Percentiles rank a stretch among this genome's conserved stretches.
Evolutionary conservation across 2,329 filamentous ascomycete species (phyloP).

Genomic region (Fusarium protoensiforme): DNA sequence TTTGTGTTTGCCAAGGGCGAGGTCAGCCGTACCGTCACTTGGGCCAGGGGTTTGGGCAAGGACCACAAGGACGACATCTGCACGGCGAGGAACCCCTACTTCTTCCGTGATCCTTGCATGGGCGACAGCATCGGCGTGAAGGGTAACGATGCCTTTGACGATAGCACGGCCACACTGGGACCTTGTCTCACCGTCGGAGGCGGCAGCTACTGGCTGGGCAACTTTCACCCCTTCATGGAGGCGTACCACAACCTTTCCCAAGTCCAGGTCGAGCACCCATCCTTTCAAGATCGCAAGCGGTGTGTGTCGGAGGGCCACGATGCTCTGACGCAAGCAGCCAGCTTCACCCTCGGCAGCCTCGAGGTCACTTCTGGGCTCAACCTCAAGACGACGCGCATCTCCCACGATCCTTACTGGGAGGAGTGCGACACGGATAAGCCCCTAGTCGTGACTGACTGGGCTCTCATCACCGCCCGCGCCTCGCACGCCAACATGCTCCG

Average conservation of each 20-base stretch:
- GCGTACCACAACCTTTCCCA: conserved; percentile 43
- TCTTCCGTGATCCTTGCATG: conserved; percentile 56
- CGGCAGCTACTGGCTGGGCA: conserved; percentile 55
- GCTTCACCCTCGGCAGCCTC: conserved; percentile 50
- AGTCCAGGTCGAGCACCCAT: conserved; percentile 54
- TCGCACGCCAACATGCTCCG: conserved; percentile 55
- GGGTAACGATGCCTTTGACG: conserved; percentile 43
- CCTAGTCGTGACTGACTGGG: conserved; percentile 58
- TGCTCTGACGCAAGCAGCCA: conserved; percentile 41
- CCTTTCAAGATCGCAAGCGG: conserved; percentile 51
- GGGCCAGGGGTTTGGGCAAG: conserved; percentile 53
- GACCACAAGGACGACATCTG: conserved; percentile 55
- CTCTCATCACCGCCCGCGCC: conserved; percentile 50
- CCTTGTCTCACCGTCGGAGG: conserved; percentile 53
- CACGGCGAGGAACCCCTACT: conserved; percentile 55
- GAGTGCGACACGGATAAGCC: conserved; percentile 53
- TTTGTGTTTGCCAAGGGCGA: conserved; percentile 54
- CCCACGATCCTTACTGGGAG: conserved; percentile 59
- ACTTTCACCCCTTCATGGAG: conserved; percentile 57
- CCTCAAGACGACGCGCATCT: conserved; percentile 55
- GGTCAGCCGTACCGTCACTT: conserved; percentile 49
- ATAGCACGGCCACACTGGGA: conserved; percentile 55
- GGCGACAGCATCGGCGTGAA: conserved; percentile 57
- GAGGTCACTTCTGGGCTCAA: conserved; percentile 55
- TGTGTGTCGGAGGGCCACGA: conserved; percentile 53